Conservation (phyloP, 1,139 yeast genomes). For the Hansenula lynferdii region DNA sequence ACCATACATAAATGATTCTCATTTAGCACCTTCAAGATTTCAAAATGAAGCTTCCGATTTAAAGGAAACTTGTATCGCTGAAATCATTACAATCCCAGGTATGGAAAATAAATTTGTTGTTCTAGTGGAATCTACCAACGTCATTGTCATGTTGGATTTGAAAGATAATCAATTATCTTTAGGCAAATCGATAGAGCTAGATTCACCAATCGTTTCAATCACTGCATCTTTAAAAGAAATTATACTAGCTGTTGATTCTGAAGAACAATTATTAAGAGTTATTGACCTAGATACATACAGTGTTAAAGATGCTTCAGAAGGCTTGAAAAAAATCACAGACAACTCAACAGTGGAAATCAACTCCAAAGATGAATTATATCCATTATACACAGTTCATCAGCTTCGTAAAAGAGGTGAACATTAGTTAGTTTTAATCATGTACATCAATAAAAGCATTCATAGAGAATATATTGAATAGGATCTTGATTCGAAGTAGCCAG, state of each 20-base stretch:
- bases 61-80: constrained; percentile 51
- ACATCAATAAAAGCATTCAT: no score
- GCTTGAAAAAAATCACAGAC: constrained; percentile 14
- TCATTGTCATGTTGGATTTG: constrained; percentile 40
- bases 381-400: constrained; percentile 58
- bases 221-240: constrained; percentile 17
- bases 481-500: no score
- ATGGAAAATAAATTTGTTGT: constrained; percentile 34
- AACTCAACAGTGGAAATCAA: constrained; percentile 25
- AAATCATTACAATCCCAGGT: constrained; percentile 32
- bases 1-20: constrained; percentile 49
- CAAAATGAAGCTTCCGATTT: constrained; percentile 44
- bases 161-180: constrained; percentile 27
- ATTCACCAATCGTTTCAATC: constrained; percentile 30
- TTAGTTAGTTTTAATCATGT: no score
- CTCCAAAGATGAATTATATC: constrained; percentile 44
- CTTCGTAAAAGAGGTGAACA: constrained; percentile 86
- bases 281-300: constrained; percentile 21
- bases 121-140: constrained; percentile 53
- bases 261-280: constrained; percentile 30
- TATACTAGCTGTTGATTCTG: constrained; percentile 40
- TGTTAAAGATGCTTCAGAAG: constrained; percentile 3
- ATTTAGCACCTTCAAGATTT: constrained; percentile 65
- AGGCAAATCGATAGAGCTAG: constrained; percentile 27
- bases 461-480: no score